A percentile compares a stretch with the other conserved stretches of the same genome.
phyloP scores from a whole-genome alignment of 2,329 filamentous ascomycete genomes.

The Dryadomyces quercivorus region DNA sequence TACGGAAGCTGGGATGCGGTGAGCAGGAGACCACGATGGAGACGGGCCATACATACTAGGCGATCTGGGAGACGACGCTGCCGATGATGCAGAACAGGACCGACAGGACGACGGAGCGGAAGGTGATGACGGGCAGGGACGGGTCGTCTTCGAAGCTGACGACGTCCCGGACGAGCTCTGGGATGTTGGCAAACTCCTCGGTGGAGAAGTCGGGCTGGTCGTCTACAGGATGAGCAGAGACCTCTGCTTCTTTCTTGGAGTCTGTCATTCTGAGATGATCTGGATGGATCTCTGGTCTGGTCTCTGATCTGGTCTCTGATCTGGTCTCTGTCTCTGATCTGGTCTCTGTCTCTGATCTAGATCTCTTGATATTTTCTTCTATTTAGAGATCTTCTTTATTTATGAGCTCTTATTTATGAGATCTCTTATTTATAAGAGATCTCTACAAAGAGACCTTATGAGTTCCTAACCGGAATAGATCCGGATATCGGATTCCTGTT shows the following conservation, averaged over 20 bases:
- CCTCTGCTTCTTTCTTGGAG: neutral
- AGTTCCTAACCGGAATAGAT: too few relatives aligned
- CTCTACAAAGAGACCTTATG: too few relatives aligned
- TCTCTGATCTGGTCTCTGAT: too few relatives aligned
- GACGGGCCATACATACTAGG: constrained; percentile 3
- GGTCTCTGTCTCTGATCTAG: too few relatives aligned
- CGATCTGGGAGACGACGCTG: constrained; percentile 10
- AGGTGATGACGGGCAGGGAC: constrained; percentile 9
- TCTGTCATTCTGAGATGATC: neutral
- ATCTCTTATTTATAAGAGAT: too few relatives aligned
- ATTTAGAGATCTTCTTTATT: too few relatives aligned
- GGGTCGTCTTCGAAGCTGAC: constrained; percentile 14
- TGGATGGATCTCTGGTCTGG: too few relatives aligned
- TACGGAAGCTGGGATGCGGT: constrained; percentile 6
- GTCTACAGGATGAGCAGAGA: neutral
- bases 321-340: too few relatives aligned
- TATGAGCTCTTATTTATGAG: too few relatives aligned
- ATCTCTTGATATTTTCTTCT: too few relatives aligned
- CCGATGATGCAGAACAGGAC: constrained; percentile 10
- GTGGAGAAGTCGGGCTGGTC: neutral
- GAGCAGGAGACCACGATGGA: neutral
- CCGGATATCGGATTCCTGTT: too few relatives aligned
- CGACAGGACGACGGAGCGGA: constrained; percentile 11
- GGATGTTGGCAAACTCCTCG: constrained; percentile 2
- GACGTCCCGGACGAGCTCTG: constrained; percentile 13